Percentiles rank a stretch among this genome's conserved stretches.
These are phyloP conservation scores for Pyrenochaeta sp. DNA, from an alignment of 2,329 filamentous ascomycete species.

Conservation along the genomic window DNA sequence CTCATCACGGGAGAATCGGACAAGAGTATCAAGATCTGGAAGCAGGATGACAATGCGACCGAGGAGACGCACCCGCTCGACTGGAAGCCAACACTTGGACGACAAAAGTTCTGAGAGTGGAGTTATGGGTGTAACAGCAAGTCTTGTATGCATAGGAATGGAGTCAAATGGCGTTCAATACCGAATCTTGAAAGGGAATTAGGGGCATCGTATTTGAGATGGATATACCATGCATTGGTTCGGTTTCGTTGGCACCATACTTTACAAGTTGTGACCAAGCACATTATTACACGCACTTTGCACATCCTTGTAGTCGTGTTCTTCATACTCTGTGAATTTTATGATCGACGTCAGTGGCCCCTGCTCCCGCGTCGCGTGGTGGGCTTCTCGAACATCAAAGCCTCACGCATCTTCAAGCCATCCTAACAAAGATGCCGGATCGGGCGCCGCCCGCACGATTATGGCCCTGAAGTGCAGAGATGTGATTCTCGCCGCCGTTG, in stretches of 20 bases:
- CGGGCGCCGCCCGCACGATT: constrained; percentile 59
- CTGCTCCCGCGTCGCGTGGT: constrained; percentile 16
- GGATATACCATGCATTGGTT: constrained; percentile 3
- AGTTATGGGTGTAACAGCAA: neutral
- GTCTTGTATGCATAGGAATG: constrained; percentile 5
- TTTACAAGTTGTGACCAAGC: neutral
- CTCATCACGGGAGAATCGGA: constrained; percentile 95
- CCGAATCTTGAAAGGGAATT: neutral
- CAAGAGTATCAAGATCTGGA: constrained; percentile 95
- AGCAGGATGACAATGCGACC: constrained; percentile 88
- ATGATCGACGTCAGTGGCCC: constrained; percentile 26
- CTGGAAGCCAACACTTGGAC: constrained; percentile 84
- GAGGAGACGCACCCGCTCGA: constrained; percentile 90
- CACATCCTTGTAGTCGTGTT: neutral
- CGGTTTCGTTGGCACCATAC: neutral
- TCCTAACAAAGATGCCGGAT: constrained; percentile 45
- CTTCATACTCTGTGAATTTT: neutral
- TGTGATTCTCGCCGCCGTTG: constrained; percentile 72
- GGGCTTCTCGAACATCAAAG: constrained; percentile 25
- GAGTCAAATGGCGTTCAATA: constrained; percentile 13
- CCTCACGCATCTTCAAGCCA: constrained; percentile 21
- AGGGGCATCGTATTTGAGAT: neutral
- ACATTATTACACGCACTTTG: neutral
- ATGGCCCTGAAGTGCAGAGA: constrained; percentile 75
- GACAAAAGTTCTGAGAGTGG: constrained; percentile 68